Evolutionary conservation across 768 basidiomycete species (phyloP), one percentile per base, ranked within the genome.

Genomic region (Austroboletus festivus): DNA sequence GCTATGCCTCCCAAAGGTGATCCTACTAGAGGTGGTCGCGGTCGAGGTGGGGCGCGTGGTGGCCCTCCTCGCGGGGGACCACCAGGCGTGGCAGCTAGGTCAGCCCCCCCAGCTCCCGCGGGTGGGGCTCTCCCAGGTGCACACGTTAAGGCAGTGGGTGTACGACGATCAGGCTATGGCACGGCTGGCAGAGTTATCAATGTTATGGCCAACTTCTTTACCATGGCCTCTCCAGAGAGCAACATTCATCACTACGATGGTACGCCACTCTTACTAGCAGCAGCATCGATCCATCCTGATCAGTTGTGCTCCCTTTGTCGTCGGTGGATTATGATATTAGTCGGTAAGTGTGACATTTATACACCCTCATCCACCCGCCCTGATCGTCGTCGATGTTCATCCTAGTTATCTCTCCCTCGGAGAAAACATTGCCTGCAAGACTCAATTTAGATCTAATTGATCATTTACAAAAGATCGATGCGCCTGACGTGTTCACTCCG

Each of bases 231-330:
- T 15, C 82, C 88, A 0, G 76, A 83, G 20, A 67, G 63, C 6
- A 75, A 79, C 24, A 89, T 89, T 35, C 75, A 84, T 51, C 89
- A 91, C 57, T 90, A 91, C 57, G 88, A 92, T 62, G 82, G 89
- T 85, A 60, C 52, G 83, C 81, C 38, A 59, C 50, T 76, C 65
- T 1, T 46, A 48, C 44, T 41, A 39, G 39, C 34, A 24, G 6
- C 18, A 13, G 1, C 28, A 34, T 3, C 11, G 46, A 35, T 8
- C 57, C 45, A 30, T 54, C 50, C 63, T 69, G 44, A 67, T 63
- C 55, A 43, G 39, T 35, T 24, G 22, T 30, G 31, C 45, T 19
- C 42, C 16, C n/a, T 38, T 10, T 23, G 20, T 48, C n/a, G 18
- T 30, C 28, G 44, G 40, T 35, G 46, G 30, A 19, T 45, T 44